These are phyloP conservation scores for Ganoderma sinense DNA, from an alignment of 1,284 basidiomycete species.

Conservation along the genomic window DNA sequence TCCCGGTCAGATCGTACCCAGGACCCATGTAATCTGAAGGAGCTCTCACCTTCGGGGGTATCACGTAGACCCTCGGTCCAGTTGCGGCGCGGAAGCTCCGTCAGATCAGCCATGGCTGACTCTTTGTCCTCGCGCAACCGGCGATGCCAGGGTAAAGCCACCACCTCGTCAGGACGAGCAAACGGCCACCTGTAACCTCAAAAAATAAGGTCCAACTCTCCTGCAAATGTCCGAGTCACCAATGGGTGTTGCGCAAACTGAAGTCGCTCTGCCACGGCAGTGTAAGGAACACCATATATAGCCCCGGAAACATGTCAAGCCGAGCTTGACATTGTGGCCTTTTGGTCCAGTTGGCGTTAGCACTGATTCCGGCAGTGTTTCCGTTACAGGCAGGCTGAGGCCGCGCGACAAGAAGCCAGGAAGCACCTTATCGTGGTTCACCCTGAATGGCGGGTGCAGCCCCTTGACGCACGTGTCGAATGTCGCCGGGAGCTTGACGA, in stretches of 20 bases:
- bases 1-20: not conserved
- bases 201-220: not conserved
- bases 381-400: conserved; percentile 19
- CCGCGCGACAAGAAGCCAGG: conserved; percentile 27
- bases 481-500: conserved; percentile 15
- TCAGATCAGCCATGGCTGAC: not conserved
- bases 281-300: no score
- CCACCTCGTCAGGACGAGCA: not conserved
- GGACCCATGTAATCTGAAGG: not conserved
- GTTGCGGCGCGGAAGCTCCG: not conserved
- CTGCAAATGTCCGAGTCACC: conserved; percentile 9
- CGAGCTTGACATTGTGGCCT: no score
- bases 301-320: no score
- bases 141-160: not conserved
- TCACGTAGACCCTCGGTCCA: not conserved
- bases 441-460: conserved; percentile 26
- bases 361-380: no score
- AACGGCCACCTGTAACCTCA: not conserved
- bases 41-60: not conserved
- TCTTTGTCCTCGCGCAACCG: not conserved
- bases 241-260: conserved; percentile 27
- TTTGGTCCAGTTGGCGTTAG: no score
- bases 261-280: conserved; percentile 36
- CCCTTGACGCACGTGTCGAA: conserved; percentile 4
- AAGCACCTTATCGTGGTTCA: conserved; percentile 16